Evolutionary conservation across 352 stramenopile species (phyloP).

Genomic region (Globisporangium lucens): DNA sequence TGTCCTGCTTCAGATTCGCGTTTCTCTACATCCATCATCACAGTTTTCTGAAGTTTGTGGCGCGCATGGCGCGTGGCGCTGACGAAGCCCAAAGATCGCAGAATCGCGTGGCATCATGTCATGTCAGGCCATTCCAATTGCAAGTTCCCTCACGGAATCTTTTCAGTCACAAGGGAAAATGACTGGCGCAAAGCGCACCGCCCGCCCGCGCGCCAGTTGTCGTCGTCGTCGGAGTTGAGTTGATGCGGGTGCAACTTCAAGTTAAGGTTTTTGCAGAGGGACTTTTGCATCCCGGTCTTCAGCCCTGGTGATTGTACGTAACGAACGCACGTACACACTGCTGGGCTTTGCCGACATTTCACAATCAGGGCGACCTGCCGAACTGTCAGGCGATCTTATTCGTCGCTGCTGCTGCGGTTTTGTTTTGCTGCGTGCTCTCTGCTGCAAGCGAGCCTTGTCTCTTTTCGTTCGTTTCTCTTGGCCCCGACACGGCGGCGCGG

Average conservation of each 20-base stretch:
- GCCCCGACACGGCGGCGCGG: too few relatives aligned
- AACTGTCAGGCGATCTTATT: conserved; percentile 1
- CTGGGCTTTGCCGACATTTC: background rate
- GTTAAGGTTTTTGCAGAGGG: background rate
- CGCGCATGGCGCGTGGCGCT: background rate
- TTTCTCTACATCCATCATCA: background rate
- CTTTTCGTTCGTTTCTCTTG: conserved; percentile 5
- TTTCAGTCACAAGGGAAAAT: background rate
- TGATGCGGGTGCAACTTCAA: background rate
- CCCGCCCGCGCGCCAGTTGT: background rate
- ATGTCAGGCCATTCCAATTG: background rate
- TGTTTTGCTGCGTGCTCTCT: background rate
- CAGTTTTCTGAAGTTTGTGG: background rate
- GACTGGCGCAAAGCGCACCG: background rate
- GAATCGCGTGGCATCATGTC: background rate
- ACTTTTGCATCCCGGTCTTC: background rate
- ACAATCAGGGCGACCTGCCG: background rate
- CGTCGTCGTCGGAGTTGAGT: background rate
- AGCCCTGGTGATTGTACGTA: background rate
- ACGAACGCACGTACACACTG: background rate
- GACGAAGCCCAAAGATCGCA: background rate
- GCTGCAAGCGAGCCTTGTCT: conserved; percentile 6
- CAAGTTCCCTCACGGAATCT: background rate
- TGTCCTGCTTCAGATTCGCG: background rate
- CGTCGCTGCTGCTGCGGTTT: background rate